Base-by-base conservation (phyloP, 2,329 filamentous ascomycete genomes). In the Elsinoe ampelina region DNA sequence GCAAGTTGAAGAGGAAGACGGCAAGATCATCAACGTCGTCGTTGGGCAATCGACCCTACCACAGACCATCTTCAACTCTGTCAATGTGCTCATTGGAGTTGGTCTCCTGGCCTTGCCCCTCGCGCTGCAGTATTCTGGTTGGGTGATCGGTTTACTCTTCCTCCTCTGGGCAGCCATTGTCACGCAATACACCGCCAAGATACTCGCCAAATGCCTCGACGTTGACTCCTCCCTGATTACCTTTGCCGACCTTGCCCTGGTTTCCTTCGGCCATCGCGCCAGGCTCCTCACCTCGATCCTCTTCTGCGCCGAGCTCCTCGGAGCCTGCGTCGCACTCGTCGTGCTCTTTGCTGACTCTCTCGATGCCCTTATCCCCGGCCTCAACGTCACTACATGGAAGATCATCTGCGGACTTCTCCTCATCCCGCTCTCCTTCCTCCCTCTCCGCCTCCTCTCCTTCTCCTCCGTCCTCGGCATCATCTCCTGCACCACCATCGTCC, bases 271-370 rank as follows among this genome's bases (percentile, higher is more conserved):
- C 7, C 81, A 84, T 13, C 84, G 81, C 58, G 92, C 90, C 35
- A 85, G 92, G 35, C 76, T 95, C 34, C 80, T 86, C 30, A 92
- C 89, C 6, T 95, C 89, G 60, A 75, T 95, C 0, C 77, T 97
- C 13, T 97, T 97, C 72, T 90, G 85, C 10, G 69, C 97, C 42
- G 92, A 97, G 70, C 78, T 97, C 22, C 72, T 95, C 32, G 91
- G 87, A 6, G 88, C 90, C 19, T 95, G 89, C 66, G 91, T 97
- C 30, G 92, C 92, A 2, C 78, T 95, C 2, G 81, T 95, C 32
- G 88, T 95, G 17, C 80, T 96, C n/a, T 97, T 97, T 70, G 88
- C 89, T n/a, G 93, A 97, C 72, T 95, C 88, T 43, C 78, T 97
- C 63, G 76, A 88, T 64, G 80, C 88, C 12, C 73, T 97, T 17